Evolutionary conservation across 306 rosid genomes (phyloP), one percentile per base, ranked within the genome.

Genomic region (Gastrolobium villosum): DNA sequence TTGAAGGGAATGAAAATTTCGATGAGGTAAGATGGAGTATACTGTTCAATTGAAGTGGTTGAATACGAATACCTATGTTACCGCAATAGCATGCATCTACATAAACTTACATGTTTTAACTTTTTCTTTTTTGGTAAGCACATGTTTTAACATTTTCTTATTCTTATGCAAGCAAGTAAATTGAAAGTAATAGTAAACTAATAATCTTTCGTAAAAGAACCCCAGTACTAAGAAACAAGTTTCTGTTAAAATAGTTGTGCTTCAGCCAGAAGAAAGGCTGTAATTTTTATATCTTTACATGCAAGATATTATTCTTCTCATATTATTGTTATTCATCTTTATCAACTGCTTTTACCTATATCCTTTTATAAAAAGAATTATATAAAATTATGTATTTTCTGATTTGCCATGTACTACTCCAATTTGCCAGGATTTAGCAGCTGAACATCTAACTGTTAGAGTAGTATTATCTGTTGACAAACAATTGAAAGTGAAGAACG

Each of bases 391-490:
- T 64, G 37, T 55, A 39, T 32, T 43, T 60, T 36, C 56, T 74
- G 6, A 79, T 40, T 75, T 70, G 3, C 49, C 4, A 55, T 57
- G 15, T 14, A 14, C 48, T 62, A 28, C 34, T 75, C n/a, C 46
- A 55, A 82, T 7, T 76, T 82, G 63, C n/a, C 70, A 92, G 96
- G 90, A 75, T 81, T 60, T 81, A 0, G 75, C 75, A 74, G 94
- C 81, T 1, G 86, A 92, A 70, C 84, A 68, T 74, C 89, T 90
- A 77, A 70, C 80, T 65, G 83, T 90, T 65, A 87, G 94, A 76
- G 96, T 81, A 30, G 88, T 87, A 36, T 60, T 72, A 49, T 89
- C 92, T 35, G 83, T 82, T 37, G 84, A 83, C n/a, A 87, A 87
- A 76, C 70, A 84, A 41, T 49, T 89, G 55, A 39, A 81, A 72